Conservation (phyloP, 2,329 filamentous ascomycete genomes). For the Phyllosticta citribraziliensis region DNA sequence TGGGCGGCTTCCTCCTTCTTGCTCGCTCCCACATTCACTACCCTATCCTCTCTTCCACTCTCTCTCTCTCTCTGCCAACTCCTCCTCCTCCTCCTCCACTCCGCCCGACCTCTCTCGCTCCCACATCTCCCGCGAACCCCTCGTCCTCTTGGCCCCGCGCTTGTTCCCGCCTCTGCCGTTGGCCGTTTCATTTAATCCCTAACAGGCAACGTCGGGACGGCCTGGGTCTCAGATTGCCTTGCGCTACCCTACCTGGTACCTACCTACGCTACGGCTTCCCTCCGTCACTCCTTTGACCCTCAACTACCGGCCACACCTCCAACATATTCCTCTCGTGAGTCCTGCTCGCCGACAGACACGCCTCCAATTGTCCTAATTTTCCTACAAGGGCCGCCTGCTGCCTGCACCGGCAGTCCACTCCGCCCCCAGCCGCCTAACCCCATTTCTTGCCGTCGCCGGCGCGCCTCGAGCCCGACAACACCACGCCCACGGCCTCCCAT, state of each 20-base stretch:
- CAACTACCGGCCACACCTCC: not conserved
- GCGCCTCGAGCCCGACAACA: not conserved
- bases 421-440: not conserved
- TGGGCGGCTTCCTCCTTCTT: no score
- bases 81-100: not conserved
- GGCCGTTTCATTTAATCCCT: not conserved
- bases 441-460: not conserved
- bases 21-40: no score
- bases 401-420: not conserved
- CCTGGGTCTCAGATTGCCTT: not conserved
- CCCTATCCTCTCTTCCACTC: not conserved
- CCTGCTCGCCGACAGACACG: no score
- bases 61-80: not conserved
- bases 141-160: not conserved
- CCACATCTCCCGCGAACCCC: not conserved
- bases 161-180: not conserved
- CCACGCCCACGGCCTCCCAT: not conserved
- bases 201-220: not conserved
- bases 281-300: not conserved
- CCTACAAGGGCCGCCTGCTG: not conserved
- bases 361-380: not conserved
- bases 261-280: not conserved
- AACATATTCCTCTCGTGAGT: not conserved
- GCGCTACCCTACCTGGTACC: not conserved
- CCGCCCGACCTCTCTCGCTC: not conserved